phyloP scores from a whole-genome alignment of 257 asterid species.

The Ehretia macrophylla region DNA sequence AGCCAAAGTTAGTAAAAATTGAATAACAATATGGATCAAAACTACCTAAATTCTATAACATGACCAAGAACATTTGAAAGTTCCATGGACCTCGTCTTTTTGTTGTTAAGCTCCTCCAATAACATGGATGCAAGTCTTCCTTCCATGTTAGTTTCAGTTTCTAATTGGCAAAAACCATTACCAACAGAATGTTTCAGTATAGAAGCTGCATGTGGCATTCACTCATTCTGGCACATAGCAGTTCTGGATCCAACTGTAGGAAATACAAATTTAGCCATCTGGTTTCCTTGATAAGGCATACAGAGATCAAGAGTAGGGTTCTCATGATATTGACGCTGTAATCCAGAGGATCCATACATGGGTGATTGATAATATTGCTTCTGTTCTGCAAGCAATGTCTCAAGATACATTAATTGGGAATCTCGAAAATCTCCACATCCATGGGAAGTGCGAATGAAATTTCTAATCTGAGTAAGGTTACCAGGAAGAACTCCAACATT shows the following conservation, averaged over 20 bases:
- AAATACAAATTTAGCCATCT: slow-evolving; percentile 21
- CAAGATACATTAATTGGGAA: slow-evolving; percentile 63
- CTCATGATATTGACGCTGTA: slow-evolving; percentile 35
- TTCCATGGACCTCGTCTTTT: slow-evolving; percentile 56
- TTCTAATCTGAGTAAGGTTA: slow-evolving; percentile 37
- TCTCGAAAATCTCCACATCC: slow-evolving; percentile 44
- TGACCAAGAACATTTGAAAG: slow-evolving; percentile 61
- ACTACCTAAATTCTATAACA: slow-evolving; percentile 78
- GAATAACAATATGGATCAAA: slow-evolving; percentile 1
- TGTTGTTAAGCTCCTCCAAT: slow-evolving; percentile 63
- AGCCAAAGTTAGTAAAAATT: neutral
- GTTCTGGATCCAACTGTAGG: slow-evolving; percentile 33
- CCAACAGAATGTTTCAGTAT: slow-evolving; percentile 30
- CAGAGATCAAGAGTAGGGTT: slow-evolving; percentile 28
- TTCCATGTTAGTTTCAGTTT: slow-evolving; percentile 34
- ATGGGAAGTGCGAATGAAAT: slow-evolving; percentile 29
- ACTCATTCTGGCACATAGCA: too few species aligned
- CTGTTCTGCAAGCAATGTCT: slow-evolving; percentile 58
- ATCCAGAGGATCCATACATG: slow-evolving; percentile 27
- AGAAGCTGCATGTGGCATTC: too few species aligned
- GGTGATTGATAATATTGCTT: slow-evolving; percentile 45
- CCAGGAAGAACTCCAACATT: slow-evolving; percentile 26
- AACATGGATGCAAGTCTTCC: slow-evolving; percentile 41
- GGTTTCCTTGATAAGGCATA: slow-evolving; percentile 33
- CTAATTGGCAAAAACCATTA: slow-evolving; percentile 28